Conservation (phyloP, 257 asterid genomes). For the Scutellaria minor region DNA sequence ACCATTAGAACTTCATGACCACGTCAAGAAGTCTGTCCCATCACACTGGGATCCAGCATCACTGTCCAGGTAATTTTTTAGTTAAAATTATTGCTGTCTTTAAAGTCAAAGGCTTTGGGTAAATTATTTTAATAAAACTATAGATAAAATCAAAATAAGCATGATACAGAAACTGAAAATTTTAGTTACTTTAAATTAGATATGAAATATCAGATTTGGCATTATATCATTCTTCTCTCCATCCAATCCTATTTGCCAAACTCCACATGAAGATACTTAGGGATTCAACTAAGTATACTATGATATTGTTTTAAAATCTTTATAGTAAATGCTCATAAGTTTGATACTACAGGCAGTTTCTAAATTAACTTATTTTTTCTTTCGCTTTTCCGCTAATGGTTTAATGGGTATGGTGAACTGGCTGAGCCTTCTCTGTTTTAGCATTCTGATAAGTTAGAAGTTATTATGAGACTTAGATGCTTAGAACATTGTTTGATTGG, state of each 20-base stretch:
- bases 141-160: background rate
- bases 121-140: background rate
- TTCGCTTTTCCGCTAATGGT: background rate
- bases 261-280: background rate
- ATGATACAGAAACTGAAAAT: conserved; percentile 19
- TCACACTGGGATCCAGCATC: conserved; percentile 92
- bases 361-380: background rate
- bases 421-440: background rate
- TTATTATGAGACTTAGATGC: background rate
- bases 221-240: background rate
- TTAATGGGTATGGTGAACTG: background rate
- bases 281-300: background rate
- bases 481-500: conserved; percentile 12
- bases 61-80: conserved; percentile 70
- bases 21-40: conserved; percentile 94
- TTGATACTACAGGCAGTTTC: background rate
- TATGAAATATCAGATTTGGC: background rate
- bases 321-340: conserved; percentile 4
- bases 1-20: conserved; percentile 79
- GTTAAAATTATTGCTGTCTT: conserved; percentile 9
- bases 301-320: background rate
- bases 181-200: background rate
- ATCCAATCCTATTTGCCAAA: background rate
- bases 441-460: background rate
- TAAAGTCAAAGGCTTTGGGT: background rate